Percentiles rank a stretch among this genome's conserved stretches.
phyloP scores from a whole-genome alignment of 2,329 filamentous ascomycete species.

The Metarhizium rileyi region DNA sequence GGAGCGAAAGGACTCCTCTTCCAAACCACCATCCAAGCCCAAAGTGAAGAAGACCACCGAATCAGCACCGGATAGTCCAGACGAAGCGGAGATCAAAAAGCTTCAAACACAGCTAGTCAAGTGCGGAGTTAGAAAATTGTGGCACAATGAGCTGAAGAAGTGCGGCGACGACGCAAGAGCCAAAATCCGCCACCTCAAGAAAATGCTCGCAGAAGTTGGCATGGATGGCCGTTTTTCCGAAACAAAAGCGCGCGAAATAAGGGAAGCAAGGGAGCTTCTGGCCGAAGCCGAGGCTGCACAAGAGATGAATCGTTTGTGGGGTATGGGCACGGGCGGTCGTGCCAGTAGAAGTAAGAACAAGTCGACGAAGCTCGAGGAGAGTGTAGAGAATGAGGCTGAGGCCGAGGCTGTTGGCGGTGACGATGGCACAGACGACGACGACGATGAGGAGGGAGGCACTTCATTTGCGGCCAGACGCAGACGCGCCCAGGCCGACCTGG shows the following conservation, averaged over 20 bases:
- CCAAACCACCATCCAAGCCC: conserved; percentile 19
- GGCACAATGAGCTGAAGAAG: conserved; percentile 73
- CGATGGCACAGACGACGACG: conserved; percentile 21
- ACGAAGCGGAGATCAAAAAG: conserved; percentile 76
- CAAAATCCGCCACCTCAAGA: conserved; percentile 74
- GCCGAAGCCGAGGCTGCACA: conserved; percentile 79
- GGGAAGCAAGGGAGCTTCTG: conserved; percentile 73
- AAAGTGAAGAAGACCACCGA: conserved; percentile 18
- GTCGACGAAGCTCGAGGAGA: conserved; percentile 20
- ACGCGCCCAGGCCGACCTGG: conserved; percentile 42
- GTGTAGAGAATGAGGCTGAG: conserved; percentile 16
- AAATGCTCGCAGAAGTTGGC: conserved; percentile 69
- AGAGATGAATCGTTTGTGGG: conserved; percentile 74
- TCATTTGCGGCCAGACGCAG: conserved; percentile 36
- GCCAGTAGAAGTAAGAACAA: conserved; percentile 30
- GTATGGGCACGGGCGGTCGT: conserved; percentile 33
- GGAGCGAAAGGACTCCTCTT: conserved; percentile 21
- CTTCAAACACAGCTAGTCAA: conserved; percentile 80
- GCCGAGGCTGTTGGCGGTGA: conserved; percentile 18
- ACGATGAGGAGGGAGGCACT: conserved; percentile 19
- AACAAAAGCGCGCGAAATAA: conserved; percentile 77
- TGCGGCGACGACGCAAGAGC: conserved; percentile 61
- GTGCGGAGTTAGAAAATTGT: conserved; percentile 87
- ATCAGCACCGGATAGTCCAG: conserved; percentile 37
- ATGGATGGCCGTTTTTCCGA: conserved; percentile 86